A percentile compares a stretch with the other conserved stretches of the same genome.
phyloP scores from a whole-genome alignment of 129 eudicot genomes.

The Flaveria robusta region DNA sequence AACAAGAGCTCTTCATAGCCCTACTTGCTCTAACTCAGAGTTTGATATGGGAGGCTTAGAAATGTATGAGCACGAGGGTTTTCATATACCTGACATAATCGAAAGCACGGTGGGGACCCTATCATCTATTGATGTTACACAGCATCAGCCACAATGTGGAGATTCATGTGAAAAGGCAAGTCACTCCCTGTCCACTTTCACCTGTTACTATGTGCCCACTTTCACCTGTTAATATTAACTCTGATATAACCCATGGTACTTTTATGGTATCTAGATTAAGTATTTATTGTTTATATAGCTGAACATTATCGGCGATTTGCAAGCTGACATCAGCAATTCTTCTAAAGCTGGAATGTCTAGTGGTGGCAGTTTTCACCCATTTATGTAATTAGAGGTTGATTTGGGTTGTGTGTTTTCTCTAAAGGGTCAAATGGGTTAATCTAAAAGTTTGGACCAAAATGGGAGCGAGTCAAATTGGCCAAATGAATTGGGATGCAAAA shows the following conservation, averaged over 20 bases:
- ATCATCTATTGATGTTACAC: conserved; percentile 72
- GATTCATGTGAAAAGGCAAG: conserved; percentile 82
- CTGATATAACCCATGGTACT: not conserved
- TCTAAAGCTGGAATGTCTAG: conserved; percentile 1
- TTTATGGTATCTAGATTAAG: not conserved
- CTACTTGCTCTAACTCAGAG: conserved; percentile 71
- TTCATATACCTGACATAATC: conserved; percentile 80
- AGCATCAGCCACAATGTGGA: conserved; percentile 56
- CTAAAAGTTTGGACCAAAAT: not conserved
- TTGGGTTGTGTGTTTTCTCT: not conserved
- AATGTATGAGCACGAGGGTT: conserved; percentile 61
- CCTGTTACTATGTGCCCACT: conserved; percentile 11
- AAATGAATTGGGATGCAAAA: not conserved
- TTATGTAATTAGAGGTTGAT: not conserved
- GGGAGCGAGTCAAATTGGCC: not conserved
- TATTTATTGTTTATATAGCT: conserved; percentile 16
- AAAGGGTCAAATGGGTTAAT: not conserved
- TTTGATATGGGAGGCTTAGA: conserved; percentile 66
- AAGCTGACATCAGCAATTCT: not conserved
- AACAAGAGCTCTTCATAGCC: conserved; percentile 64
- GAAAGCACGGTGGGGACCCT: conserved; percentile 83
- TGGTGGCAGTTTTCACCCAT: not conserved
- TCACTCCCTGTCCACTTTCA: conserved; percentile 1
- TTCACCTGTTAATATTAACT: conserved; percentile 1
- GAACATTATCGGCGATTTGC: not conserved